A percentile compares a stretch with the other conserved stretches of the same genome.
Conservation (phyloP, 208 protist species). For the Porcisia deanei region DNA sequence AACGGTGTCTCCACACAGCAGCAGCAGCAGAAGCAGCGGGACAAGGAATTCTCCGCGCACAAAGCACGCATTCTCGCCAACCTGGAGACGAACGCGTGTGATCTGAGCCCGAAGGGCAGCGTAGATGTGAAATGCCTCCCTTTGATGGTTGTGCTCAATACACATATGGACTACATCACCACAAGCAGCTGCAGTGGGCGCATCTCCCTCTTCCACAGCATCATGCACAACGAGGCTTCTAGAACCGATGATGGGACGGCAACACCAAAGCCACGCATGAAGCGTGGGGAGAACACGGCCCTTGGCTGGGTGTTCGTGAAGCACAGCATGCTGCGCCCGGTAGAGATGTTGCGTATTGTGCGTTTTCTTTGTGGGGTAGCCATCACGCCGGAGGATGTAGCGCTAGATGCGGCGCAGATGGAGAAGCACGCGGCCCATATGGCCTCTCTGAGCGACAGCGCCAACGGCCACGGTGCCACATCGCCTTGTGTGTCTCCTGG, state of each 20-base stretch:
- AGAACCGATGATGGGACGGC: constrained; percentile 6
- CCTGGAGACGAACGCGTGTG: constrained; percentile 65
- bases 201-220: constrained; percentile 86
- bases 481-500: background rate
- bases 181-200: constrained; percentile 91
- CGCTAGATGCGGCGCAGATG: constrained; percentile 31
- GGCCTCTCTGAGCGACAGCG: constrained; percentile 6
- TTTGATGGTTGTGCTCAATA: constrained; percentile 77
- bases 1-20: constrained; percentile 12
- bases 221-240: constrained; percentile 5
- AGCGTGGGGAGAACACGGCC: constrained; percentile 68
- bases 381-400: constrained; percentile 14
- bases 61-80: constrained; percentile 68
- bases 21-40: constrained; percentile 39
- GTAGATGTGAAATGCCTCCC: constrained; percentile 80
- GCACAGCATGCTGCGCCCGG: constrained; percentile 65
- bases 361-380: constrained; percentile 54
- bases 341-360: constrained; percentile 62
- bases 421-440: constrained; percentile 24
- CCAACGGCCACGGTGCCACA: background rate
- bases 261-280: constrained; percentile 32
- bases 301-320: constrained; percentile 86
- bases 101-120: constrained; percentile 72
- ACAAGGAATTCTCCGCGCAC: constrained; percentile 72
- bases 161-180: constrained; percentile 77